phyloP scores from a whole-genome alignment of 2,329 filamentous ascomycete species.

The Colletotrichum sp. region DNA sequence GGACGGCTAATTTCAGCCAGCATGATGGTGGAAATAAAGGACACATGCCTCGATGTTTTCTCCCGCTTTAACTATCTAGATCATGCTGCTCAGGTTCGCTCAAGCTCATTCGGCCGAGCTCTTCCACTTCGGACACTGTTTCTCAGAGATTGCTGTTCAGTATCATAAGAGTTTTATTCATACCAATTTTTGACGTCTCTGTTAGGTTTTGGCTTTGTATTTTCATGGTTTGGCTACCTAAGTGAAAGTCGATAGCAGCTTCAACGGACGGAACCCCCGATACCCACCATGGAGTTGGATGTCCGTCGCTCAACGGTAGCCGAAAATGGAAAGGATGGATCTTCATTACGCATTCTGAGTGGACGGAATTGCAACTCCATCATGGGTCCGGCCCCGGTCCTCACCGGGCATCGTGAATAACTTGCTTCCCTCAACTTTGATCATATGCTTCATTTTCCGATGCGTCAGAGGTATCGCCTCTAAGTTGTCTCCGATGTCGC shows the following conservation, averaged over 20 bases:
- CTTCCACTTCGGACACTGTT: not conserved
- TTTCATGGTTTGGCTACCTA: not conserved
- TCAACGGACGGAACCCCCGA: not conserved
- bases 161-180: not conserved
- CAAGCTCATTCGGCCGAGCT: not conserved
- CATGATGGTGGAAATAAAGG: fast-evolving
- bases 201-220: not conserved
- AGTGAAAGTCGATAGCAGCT: not conserved
- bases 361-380: conserved; percentile 7
- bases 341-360: not conserved
- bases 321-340: not conserved
- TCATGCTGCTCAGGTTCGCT: not conserved
- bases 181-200: not conserved
- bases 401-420: not conserved
- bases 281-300: conserved; percentile 7
- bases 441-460: not conserved
- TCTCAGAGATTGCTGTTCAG: not conserved
- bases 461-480: not conserved
- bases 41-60: not conserved
- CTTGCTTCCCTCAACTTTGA: not conserved
- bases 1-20: not conserved
- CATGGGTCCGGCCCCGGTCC: not conserved
- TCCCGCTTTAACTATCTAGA: not conserved
- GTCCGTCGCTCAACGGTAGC: not conserved
- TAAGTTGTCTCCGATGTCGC: not conserved